Percentiles rank a stretch among this genome's conserved stretches.
These are phyloP conservation scores for Nakaseomyces glabratus DNA, from an alignment of 1,139 yeast genomes.

Conservation along the genomic window DNA sequence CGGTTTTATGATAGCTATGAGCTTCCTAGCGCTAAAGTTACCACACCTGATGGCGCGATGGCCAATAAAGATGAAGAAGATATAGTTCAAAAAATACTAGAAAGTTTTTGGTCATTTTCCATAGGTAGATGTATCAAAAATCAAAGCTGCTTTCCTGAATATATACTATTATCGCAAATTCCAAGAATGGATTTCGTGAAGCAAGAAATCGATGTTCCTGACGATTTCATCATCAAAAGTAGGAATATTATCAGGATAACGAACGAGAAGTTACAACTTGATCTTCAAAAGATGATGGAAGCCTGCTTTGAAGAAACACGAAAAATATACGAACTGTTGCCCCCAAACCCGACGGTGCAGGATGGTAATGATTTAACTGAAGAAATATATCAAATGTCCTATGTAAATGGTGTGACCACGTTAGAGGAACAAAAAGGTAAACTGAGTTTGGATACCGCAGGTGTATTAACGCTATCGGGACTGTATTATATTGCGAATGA, in stretches of 20 bases:
- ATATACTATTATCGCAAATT: neutral
- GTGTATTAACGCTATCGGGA: slow-evolving; percentile 22
- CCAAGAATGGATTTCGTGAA: slow-evolving; percentile 25
- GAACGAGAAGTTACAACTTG: slow-evolving; percentile 41
- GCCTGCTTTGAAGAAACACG: slow-evolving; percentile 20
- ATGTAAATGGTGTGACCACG: slow-evolving; percentile 11
- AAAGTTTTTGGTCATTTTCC: slow-evolving; percentile 37
- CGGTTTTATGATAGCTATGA: neutral
- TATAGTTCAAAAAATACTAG: slow-evolving; percentile 36
- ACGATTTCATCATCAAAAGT: neutral
- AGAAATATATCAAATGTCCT: slow-evolving; percentile 20
- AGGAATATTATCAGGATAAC: neutral
- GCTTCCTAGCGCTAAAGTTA: neutral
- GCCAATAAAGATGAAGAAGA: slow-evolving; percentile 45
- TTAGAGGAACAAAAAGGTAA: slow-evolving; percentile 22
- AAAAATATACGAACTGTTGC: slow-evolving; percentile 17
- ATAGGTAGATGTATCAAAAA: slow-evolving; percentile 35
- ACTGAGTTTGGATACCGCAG: slow-evolving; percentile 29
- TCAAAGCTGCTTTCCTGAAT: slow-evolving; percentile 8
- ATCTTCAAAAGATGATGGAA: slow-evolving; percentile 37
- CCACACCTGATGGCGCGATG: no score
- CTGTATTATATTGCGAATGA: slow-evolving; percentile 22
- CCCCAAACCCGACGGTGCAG: slow-evolving; percentile 22
- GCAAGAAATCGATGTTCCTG: neutral
- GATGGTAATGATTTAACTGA: slow-evolving; percentile 21